These are phyloP conservation scores for Aspergillus felis DNA, from an alignment of 2,329 filamentous ascomycete genomes.

Conservation along the genomic window DNA sequence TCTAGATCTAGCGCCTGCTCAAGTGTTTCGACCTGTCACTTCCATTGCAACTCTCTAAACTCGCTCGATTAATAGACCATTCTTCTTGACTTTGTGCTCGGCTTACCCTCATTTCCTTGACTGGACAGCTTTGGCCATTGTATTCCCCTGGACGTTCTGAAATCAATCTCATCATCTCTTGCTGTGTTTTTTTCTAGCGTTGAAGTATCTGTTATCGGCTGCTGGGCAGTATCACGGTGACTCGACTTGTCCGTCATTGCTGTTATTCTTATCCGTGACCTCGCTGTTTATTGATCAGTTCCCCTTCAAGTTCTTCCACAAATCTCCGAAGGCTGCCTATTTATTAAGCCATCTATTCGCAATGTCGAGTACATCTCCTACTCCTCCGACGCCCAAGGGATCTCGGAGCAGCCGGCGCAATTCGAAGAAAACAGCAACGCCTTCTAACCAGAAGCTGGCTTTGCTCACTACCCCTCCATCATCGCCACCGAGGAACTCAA, in stretches of 20 bases:
- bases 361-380: conserved; percentile 44
- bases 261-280: conserved; percentile 19
- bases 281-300: conserved; percentile 10
- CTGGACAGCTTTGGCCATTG: neutral
- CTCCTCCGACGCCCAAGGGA: conserved; percentile 38
- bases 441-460: conserved; percentile 26
- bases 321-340: conserved; percentile 43
- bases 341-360: conserved; percentile 45
- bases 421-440: conserved; percentile 33
- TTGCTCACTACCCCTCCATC: conserved; percentile 34
- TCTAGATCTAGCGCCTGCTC: conserved; percentile 18
- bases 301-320: conserved; percentile 24
- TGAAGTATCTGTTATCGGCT: conserved; percentile 27
- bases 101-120: neutral
- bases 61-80: conserved; percentile 14
- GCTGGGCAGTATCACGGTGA: conserved; percentile 30
- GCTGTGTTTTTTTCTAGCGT: conserved; percentile 16
- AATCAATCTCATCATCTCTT: conserved; percentile 9
- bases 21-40: conserved; percentile 11
- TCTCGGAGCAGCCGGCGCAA: conserved; percentile 35
- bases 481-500: conserved; percentile 32
- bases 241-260: conserved; percentile 16
- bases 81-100: conserved; percentile 4
- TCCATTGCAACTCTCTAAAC: conserved; percentile 12
- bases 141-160: neutral